Percentiles rank a stretch among this genome's conserved stretches.
These are phyloP conservation scores for Quercus mongolica DNA, from an alignment of 306 rosid species.

Conservation along the genomic window DNA sequence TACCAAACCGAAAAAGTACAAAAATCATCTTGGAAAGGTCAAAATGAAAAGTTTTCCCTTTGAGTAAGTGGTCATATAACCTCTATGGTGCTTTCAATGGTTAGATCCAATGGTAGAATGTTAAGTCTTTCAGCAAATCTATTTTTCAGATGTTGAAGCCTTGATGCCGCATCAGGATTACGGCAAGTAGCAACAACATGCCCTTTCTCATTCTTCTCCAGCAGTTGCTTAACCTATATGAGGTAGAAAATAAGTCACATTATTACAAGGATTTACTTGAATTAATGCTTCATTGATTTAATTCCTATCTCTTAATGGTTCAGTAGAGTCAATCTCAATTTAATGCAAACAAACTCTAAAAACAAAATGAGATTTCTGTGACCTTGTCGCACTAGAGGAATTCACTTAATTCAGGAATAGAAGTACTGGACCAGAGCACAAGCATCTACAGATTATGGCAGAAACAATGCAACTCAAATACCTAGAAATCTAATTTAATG, in stretches of 20 bases:
- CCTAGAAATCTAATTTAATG: not conserved
- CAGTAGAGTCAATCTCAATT: too few relatives aligned
- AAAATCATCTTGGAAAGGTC: not conserved
- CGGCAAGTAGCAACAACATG: too few relatives aligned
- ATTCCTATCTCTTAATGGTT: too few relatives aligned
- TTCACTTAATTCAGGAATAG: not conserved
- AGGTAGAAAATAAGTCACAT: slow-evolving; percentile 5
- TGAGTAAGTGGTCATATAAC: slow-evolving; percentile 25
- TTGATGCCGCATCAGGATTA: slow-evolving; percentile 58
- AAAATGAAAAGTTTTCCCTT: not conserved
- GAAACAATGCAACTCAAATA: not conserved
- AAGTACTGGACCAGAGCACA: not conserved
- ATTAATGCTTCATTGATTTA: too few relatives aligned
- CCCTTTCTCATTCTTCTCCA: slow-evolving; percentile 17
- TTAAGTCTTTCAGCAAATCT: slow-evolving; percentile 59
- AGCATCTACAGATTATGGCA: not conserved
- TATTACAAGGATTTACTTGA: too few relatives aligned
- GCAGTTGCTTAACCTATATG: slow-evolving; percentile 66
- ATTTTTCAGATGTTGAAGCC: slow-evolving; percentile 59
- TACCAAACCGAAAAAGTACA: not conserved
- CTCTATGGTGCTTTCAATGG: slow-evolving; percentile 81
- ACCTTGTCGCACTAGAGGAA: not conserved
- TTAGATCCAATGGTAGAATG: slow-evolving; percentile 63
- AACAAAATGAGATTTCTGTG: not conserved
- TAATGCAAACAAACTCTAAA: not conserved